Conservation (phyloP, 371 early-diverging fungal genomes). For the Rhizopus sp. region DNA sequence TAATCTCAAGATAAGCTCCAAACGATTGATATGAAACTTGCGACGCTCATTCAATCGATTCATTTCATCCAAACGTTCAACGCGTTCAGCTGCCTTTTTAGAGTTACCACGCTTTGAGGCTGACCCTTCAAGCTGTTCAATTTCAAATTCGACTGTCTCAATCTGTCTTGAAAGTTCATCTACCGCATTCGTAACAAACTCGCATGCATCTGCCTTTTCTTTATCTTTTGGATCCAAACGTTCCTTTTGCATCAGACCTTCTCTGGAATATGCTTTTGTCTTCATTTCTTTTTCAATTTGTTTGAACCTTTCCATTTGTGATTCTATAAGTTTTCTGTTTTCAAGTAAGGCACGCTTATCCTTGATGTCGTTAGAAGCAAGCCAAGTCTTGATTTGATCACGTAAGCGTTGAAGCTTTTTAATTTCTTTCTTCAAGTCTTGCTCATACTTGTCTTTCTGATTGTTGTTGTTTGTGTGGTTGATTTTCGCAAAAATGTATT, state of each 20-base stretch:
- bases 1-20: slow-evolving; percentile 90
- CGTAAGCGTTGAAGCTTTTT: slow-evolving; percentile 95
- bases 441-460: slow-evolving; percentile 95
- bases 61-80: slow-evolving; percentile 69
- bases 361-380: slow-evolving; percentile 91
- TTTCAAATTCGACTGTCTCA: slow-evolving; percentile 88
- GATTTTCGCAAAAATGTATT: slow-evolving; percentile 89
- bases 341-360: slow-evolving; percentile 90
- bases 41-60: slow-evolving; percentile 81
- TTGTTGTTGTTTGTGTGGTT: slow-evolving; percentile 75
- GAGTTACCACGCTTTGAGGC: slow-evolving; percentile 59
- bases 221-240: slow-evolving; percentile 93
- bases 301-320: slow-evolving; percentile 98
- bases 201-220: slow-evolving; percentile 79
- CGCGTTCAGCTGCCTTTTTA: slow-evolving; percentile 73
- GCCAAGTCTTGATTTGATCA: slow-evolving; percentile 97
- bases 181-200: slow-evolving; percentile 81
- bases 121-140: slow-evolving; percentile 73
- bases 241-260: slow-evolving; percentile 80
- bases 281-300: slow-evolving; percentile 97
- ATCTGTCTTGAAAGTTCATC: slow-evolving; percentile 87
- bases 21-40: slow-evolving; percentile 84
- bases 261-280: slow-evolving; percentile 96
- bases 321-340: slow-evolving; percentile 91
- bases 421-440: slow-evolving; percentile 97